Conservation (phyloP, 345 rosid genomes). For the Arabidopsis suecica region DNA sequence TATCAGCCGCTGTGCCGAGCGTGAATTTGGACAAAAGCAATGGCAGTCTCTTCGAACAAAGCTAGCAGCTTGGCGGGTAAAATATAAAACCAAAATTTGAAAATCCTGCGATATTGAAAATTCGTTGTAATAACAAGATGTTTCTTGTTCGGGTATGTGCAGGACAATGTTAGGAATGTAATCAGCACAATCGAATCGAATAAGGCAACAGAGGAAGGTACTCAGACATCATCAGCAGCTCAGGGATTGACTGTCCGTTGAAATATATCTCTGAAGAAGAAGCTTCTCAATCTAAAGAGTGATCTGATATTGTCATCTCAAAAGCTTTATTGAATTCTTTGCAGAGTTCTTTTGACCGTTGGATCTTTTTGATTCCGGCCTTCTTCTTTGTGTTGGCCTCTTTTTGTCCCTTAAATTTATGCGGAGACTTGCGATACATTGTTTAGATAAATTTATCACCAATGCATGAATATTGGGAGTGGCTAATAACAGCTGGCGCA, state of each 20-base stretch:
- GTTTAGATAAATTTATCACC: too few relatives aligned
- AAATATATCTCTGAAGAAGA: conserved; percentile 5
- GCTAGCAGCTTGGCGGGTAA: conserved; percentile 81
- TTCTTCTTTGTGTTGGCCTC: conserved; percentile 15
- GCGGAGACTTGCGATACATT: conserved; percentile 11
- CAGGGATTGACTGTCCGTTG: conserved; percentile 67
- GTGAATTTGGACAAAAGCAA: conserved; percentile 70
- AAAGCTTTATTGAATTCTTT: neutral
- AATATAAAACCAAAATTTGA: neutral
- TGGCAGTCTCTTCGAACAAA: conserved; percentile 74
- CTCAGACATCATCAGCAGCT: conserved; percentile 49
- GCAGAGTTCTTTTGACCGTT: conserved; percentile 16
- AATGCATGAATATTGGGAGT: too few relatives aligned
- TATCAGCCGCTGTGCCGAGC: conserved; percentile 67
- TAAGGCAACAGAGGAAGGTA: conserved; percentile 70
- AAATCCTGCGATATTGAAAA: neutral
- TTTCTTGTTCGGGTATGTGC: conserved; percentile 29
- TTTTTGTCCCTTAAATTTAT: neutral
- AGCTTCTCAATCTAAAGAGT: neutral
- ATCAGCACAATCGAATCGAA: conserved; percentile 76
- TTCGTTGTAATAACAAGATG: neutral
- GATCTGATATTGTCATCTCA: too few relatives aligned
- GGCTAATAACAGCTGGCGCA: too few relatives aligned
- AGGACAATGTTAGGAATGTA: conserved; percentile 66
- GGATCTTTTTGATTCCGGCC: conserved; percentile 17